Percentiles rank a stretch among this genome's conserved stretches.
phyloP scores from a whole-genome alignment of 768 basidiomycete genomes.

The Lactifluus echinatus region DNA sequence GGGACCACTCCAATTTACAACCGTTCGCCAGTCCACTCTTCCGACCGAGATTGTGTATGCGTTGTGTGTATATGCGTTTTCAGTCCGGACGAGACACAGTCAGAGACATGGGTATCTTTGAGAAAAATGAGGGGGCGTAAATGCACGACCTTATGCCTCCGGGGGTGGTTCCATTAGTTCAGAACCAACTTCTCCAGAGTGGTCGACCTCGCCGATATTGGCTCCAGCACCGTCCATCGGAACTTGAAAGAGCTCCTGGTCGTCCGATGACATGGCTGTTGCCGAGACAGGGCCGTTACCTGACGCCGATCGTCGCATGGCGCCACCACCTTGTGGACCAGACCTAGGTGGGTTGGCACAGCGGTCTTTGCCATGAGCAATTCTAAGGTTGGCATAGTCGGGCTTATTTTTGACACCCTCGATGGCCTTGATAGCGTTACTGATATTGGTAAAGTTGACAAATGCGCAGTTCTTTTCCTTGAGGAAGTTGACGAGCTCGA shows the following conservation, averaged over 20 bases:
- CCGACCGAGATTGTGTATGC: constrained; percentile 1
- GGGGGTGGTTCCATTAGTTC: constrained; percentile 10
- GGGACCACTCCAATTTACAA: constrained; percentile 9
- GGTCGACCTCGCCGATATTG: constrained; percentile 8
- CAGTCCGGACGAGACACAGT: constrained; percentile 10
- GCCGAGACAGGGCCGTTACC: constrained; percentile 28
- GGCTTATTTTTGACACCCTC: constrained; percentile 88
- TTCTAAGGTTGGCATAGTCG: constrained; percentile 82
- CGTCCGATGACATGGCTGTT: not conserved
- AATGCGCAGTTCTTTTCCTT: constrained; percentile 97
- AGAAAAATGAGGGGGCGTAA: not conserved
- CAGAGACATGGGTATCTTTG: constrained; percentile 16
- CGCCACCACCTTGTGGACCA: constrained; percentile 62
- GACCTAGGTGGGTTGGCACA: constrained; percentile 90
- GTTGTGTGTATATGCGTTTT: constrained; percentile 9
- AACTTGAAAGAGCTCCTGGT: constrained; percentile 16
- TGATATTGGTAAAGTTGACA: constrained; percentile 91
- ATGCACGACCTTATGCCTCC: constrained; percentile 1
- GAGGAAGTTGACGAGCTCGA: constrained; percentile 92
- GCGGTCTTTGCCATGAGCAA: constrained; percentile 92
- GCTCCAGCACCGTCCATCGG: not conserved
- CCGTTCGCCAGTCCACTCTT: constrained; percentile 9
- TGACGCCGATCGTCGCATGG: constrained; percentile 40
- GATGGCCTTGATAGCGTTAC: constrained; percentile 97
- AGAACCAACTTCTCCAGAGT: not conserved